phyloP scores from a whole-genome alignment of 148 eudicot genomes.

The Oxyria digyna region DNA sequence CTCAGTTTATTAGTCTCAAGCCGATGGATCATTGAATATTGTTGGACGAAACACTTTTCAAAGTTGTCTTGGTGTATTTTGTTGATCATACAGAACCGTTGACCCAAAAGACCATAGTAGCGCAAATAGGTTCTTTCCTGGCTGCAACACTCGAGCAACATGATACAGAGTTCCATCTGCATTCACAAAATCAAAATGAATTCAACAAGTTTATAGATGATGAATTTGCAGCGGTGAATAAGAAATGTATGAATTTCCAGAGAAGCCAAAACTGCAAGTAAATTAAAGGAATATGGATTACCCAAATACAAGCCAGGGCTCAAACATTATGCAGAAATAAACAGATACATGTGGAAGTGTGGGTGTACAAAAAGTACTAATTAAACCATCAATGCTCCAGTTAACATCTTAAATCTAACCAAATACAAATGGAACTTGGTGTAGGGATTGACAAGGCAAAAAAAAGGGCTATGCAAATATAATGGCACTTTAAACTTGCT shows the following conservation, averaged over 20 bases:
- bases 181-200: too few species aligned
- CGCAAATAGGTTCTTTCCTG: too few species aligned
- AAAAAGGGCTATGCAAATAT: not conserved
- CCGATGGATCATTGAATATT: too few species aligned
- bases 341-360: not conserved
- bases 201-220: too few species aligned
- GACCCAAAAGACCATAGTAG: too few species aligned
- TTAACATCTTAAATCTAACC: not conserved
- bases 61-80: too few species aligned
- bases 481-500: not conserved
- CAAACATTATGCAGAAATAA: not conserved
- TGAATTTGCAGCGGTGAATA: not conserved
- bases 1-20: slow-evolving; percentile 18
- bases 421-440: not conserved
- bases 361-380: not conserved
- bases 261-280: not conserved
- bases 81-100: too few species aligned
- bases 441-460: not conserved
- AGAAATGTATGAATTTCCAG: not conserved
- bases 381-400: not conserved
- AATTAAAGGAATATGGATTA: not conserved
- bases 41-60: too few species aligned
- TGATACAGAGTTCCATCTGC: too few species aligned
- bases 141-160: too few species aligned
- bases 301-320: not conserved